Conservation (phyloP, 257 asterid species). For the Solanum boliviense region DNA sequence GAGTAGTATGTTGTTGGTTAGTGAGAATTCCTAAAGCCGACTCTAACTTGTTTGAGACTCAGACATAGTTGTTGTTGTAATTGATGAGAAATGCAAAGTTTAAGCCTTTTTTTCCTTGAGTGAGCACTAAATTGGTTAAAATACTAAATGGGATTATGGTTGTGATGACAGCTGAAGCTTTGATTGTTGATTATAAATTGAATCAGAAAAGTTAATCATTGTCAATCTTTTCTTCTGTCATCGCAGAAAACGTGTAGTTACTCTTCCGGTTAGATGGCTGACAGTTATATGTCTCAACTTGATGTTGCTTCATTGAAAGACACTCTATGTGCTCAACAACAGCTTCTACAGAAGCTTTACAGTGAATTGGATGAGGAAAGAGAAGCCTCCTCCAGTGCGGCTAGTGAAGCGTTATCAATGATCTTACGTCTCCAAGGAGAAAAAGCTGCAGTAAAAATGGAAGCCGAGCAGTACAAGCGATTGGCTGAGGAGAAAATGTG, state of each 20-base stretch:
- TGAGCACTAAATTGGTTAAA: not conserved
- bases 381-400: slow-evolving; percentile 78
- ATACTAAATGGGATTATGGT: not conserved
- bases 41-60: not conserved
- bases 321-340: slow-evolving; percentile 64
- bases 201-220: not conserved
- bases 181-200: not conserved
- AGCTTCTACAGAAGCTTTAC: slow-evolving; percentile 70
- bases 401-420: slow-evolving; percentile 73
- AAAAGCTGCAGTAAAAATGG: slow-evolving; percentile 78
- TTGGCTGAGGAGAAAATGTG: slow-evolving; percentile 76
- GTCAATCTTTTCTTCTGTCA: not conserved
- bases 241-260: not conserved
- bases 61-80: not conserved
- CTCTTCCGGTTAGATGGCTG: slow-evolving; percentile 30
- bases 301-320: slow-evolving; percentile 48
- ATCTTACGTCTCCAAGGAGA: slow-evolving; percentile 85
- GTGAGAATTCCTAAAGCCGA: not conserved
- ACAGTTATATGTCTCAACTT: slow-evolving; percentile 21
- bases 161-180: not conserved
- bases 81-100: not conserved
- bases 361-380: slow-evolving; percentile 78
- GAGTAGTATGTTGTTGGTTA: not conserved
- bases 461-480: slow-evolving; percentile 85
- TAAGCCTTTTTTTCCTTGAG: not conserved